Conservation (phyloP, 163 green algal species). For the Chlamydomonas reinhardtii region DNA sequence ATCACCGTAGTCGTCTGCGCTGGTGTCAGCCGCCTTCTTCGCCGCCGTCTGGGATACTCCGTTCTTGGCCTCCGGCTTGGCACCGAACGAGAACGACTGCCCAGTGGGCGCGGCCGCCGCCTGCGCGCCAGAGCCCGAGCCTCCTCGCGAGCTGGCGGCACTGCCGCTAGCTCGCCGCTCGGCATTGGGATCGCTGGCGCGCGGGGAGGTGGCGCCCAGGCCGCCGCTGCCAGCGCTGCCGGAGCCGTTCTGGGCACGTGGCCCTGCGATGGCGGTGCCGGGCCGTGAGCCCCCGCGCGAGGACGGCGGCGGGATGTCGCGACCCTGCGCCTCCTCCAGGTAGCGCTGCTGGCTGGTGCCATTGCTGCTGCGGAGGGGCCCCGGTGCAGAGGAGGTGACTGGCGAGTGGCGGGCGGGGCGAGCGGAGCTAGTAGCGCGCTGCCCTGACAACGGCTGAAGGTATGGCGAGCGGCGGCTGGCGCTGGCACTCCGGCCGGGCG, state of each 20-base stretch:
- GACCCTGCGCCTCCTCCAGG: conserved; percentile 26
- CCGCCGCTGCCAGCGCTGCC: not conserved
- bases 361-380: not conserved
- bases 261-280: conserved; percentile 9
- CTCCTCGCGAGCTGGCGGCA: not conserved
- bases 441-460: not conserved
- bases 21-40: not conserved
- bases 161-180: not conserved
- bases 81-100: conserved; percentile 14
- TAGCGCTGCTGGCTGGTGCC: conserved; percentile 20
- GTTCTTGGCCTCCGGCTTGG: not conserved
- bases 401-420: not conserved
- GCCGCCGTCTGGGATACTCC: not conserved
- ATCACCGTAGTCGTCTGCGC: conserved; percentile 21
- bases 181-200: not conserved
- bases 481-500: conserved; percentile 22
- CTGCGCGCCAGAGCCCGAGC: not conserved
- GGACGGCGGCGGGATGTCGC: not conserved
- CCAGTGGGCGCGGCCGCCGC: not conserved
- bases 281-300: conserved; percentile 12
- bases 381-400: not conserved
- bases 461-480: conserved; percentile 19
- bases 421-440: not conserved
- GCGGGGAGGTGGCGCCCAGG: conserved; percentile 23
- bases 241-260: not conserved